These are phyloP conservation scores for Sophora flavescens DNA, from an alignment of 306 rosid genomes.

Conservation along the genomic window DNA sequence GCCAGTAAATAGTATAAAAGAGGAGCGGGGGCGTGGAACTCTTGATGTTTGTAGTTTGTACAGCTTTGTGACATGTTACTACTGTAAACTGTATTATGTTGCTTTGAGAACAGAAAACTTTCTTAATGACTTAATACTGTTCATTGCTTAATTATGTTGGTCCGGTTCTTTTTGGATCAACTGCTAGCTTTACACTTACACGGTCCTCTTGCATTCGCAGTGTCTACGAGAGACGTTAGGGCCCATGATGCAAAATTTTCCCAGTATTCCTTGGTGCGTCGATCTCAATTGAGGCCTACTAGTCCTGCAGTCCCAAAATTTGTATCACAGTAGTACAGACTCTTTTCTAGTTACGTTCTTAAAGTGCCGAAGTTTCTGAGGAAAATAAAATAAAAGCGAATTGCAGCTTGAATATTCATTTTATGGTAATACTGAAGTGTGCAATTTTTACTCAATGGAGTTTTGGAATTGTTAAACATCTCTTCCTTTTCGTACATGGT, in stretches of 20 bases:
- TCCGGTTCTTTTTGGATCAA: background rate
- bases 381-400: background rate
- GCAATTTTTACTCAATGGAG: background rate
- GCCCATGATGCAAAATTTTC: background rate
- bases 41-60: background rate
- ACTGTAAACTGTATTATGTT: background rate
- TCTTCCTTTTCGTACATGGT: background rate
- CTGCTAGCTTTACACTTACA: background rate
- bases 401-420: background rate
- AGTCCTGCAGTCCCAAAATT: background rate
- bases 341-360: background rate
- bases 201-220: background rate
- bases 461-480: background rate
- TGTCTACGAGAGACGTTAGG: background rate
- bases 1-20: background rate
- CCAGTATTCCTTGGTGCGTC: background rate
- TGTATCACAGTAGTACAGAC: background rate
- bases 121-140: background rate
- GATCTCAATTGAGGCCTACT: background rate
- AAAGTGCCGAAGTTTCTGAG: background rate
- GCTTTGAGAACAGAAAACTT: background rate
- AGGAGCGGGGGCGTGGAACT: background rate
- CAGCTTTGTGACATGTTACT: background rate
- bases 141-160: background rate
- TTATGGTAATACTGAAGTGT: background rate